Evolutionary conservation across 2,329 filamentous ascomycete species (phyloP).

Genomic region (Fusarium vanettenii): DNA sequence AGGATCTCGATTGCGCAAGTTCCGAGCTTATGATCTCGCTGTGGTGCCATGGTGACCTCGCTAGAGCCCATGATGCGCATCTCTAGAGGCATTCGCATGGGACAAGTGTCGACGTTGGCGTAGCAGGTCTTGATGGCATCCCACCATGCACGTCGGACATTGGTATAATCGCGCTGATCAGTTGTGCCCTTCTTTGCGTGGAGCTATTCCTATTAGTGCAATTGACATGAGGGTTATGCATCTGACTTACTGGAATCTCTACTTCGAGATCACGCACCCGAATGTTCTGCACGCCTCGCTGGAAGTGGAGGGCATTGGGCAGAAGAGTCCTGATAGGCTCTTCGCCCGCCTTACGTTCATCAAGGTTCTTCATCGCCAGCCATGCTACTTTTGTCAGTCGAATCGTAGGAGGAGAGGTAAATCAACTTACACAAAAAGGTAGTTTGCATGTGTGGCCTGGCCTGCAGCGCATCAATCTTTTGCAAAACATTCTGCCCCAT

Average conservation of each 20-base stretch:
- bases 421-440: background rate
- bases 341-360: background rate
- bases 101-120: constrained; percentile 14
- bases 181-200: background rate
- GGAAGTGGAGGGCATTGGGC: background rate
- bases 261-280: background rate
- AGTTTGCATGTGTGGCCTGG: background rate
- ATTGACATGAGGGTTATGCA: background rate
- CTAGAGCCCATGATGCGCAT: constrained; percentile 27
- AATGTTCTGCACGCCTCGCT: background rate
- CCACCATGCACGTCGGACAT: constrained; percentile 19
- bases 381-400: background rate
- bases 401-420: background rate
- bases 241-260: background rate
- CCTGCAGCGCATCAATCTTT: background rate
- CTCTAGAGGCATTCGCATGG: constrained; percentile 26
- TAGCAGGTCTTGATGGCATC: constrained; percentile 12
- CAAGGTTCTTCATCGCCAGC: background rate
- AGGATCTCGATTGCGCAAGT: constrained; percentile 15
- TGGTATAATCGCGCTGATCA: background rate
- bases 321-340: background rate
- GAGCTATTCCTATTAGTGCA: background rate
- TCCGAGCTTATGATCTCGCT: constrained; percentile 7
- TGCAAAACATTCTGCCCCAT: background rate
- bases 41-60: constrained; percentile 18